A percentile compares a stretch with the other conserved stretches of the same genome.
Evolutionary conservation across 1,284 basidiomycete species (phyloP).

Genomic region (Paramarasmius palmivorus): DNA sequence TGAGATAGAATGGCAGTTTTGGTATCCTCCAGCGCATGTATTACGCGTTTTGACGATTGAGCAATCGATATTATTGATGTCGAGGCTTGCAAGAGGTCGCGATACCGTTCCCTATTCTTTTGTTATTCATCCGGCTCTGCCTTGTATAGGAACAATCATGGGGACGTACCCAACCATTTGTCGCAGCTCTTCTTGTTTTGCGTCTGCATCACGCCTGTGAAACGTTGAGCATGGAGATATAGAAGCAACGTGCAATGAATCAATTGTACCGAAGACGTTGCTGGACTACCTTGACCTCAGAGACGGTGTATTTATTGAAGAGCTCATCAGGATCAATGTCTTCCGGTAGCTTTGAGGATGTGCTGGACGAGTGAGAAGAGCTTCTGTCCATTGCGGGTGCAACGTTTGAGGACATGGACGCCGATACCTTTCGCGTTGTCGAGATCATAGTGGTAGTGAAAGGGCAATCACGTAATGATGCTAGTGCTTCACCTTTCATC

Average conservation of each 20-base stretch:
- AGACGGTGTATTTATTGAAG: slow-evolving; percentile 71
- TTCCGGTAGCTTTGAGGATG: slow-evolving; percentile 24
- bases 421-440: no score
- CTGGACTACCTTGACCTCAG: slow-evolving; percentile 76
- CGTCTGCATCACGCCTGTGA: slow-evolving; percentile 78
- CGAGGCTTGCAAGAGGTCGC: slow-evolving; percentile 89
- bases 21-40: slow-evolving; percentile 61
- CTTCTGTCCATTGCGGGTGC: no score
- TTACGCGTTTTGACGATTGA: slow-evolving; percentile 62
- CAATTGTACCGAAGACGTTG: slow-evolving; percentile 62
- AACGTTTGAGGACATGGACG: slow-evolving; percentile 6
- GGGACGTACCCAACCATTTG: slow-evolving; percentile 91
- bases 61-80: slow-evolving; percentile 82
- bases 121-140: slow-evolving; percentile 37
- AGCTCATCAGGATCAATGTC: slow-evolving; percentile 77
- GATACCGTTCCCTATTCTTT: slow-evolving; percentile 88
- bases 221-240: slow-evolving; percentile 5
- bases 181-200: slow-evolving; percentile 89
- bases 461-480: no score
- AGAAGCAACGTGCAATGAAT: slow-evolving; percentile 2
- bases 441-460: no score
- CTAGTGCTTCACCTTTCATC: no score
- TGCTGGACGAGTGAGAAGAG: slow-evolving; percentile 21
- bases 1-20: slow-evolving; percentile 52
- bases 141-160: slow-evolving; percentile 5